Conservation (phyloP, 1,284 basidiomycete genomes). For the Grifola frondosa region DNA sequence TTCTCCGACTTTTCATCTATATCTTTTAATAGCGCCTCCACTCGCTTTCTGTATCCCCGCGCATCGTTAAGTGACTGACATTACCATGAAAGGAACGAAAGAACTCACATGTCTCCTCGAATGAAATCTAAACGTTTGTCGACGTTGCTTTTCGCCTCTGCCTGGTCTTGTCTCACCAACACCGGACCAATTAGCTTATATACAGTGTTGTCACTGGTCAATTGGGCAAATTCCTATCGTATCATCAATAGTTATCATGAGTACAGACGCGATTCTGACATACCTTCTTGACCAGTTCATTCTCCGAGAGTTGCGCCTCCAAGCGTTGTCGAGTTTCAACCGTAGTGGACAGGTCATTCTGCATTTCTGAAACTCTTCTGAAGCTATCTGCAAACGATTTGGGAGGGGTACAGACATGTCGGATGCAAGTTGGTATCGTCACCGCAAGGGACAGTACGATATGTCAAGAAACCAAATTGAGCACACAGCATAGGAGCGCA, state of each 20-base stretch:
- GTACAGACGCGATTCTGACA: not conserved
- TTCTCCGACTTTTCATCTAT: conserved; percentile 70
- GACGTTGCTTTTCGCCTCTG: conserved; percentile 88
- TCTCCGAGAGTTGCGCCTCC: conserved; percentile 89
- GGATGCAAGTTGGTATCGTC: not conserved
- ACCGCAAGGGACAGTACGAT: not conserved
- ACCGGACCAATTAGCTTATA: conserved; percentile 95
- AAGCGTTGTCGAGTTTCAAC: conserved; percentile 83
- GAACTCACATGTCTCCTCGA: conserved; percentile 79
- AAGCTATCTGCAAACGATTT: conserved; percentile 60
- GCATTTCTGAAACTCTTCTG: conserved; percentile 80
- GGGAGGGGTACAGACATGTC: conserved; percentile 44
- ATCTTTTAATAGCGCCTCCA: conserved; percentile 80
- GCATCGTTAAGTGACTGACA: not conserved
- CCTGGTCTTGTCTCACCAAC: conserved; percentile 86
- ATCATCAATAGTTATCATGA: not conserved
- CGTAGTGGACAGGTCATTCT: conserved; percentile 66
- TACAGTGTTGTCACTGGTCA: conserved; percentile 79
- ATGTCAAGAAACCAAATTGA: not conserved
- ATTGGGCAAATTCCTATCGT: conserved; percentile 75
- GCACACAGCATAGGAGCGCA: not conserved
- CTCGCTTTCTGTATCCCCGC: conserved; percentile 59
- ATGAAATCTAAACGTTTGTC: conserved; percentile 94
- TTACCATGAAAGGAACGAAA: not conserved
- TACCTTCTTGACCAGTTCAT: conserved; percentile 90